Base-by-base conservation (phyloP, 2,329 filamentous ascomycete species). In the Talaromyces sp. region DNA sequence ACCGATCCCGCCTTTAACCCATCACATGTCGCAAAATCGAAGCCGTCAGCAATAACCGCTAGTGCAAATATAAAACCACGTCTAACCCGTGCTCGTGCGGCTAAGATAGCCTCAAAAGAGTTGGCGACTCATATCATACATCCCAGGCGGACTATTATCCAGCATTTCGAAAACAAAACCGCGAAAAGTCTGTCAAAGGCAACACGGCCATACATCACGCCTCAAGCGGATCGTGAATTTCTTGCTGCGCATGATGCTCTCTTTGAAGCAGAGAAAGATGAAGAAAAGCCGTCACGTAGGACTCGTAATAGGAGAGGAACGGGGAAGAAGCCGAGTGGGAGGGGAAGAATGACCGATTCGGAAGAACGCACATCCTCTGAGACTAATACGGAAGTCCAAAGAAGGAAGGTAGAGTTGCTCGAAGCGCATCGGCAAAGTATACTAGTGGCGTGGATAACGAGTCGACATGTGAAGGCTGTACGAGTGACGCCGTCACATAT, bases 361-460 rank as follows among this genome's bases (percentile, higher is more conserved):
- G 25, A 49, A 61, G 31, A 9, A 47, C 10, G 41, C 13, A 33
- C 39, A 25, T 6, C 25, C 3, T 31, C 47, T 41, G 10, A 31
- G 27, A 49, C 15, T 31, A 13, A 57, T 35, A 49, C 49, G 7
- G 63, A 61, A 37, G 37, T 50, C 13, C 63, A 57, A 56, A 65
- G 37, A 62, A 67, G 60, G 47, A 67, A 66, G 25, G 65, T 80
- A 13, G 64, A 74, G 13, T 66, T 71, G 25, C 64, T 80, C 17
- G 73, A 79, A 66, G 68, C 68, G 10, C 70, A 75, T 31, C 71
- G 76, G 19, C 72, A 77, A 64, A 76, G 74, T 65, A 70, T 77
- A 47, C 72, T 72, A 35, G 75, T 74, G 27, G 78, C 76, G 17
- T 80, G 78, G 77, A 76, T 74, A 2, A 75, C 77, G 19, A 71